Evolutionary conservation across 2,329 filamentous ascomycete species (phyloP), one percentile per base, ranked within the genome.

Genomic region (Coniochaeta sp.): DNA sequence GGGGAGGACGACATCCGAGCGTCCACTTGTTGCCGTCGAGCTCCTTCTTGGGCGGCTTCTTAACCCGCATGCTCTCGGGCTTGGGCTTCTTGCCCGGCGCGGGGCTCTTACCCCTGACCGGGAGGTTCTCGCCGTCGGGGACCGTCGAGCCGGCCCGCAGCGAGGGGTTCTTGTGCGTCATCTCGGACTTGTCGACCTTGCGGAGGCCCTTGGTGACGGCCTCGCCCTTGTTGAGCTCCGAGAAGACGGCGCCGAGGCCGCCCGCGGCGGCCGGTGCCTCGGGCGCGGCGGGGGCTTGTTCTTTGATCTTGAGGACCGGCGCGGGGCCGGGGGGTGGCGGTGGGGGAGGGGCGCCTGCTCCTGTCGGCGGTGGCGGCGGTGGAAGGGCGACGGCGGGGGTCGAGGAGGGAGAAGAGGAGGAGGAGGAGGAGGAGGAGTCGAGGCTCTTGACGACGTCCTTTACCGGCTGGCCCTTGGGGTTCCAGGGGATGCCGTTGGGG

Each of bases 101-200:
- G 1, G 92, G 93, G 64, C 90, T 96, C 81, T 95, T 96, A 60
- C 84, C 86, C 56, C 90, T 83, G 26, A 77, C 70, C 7, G 81
- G 80, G n/a, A n/a, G n/a, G 14, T 76, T 80, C 81, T 79, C 78
- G 62, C 80, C 81, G 24, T 81, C 83, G 30, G 89, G 81, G 3
- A 93, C 90, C 1, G 85, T 82, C 14, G 90, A 89, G 62, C 80
- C 80, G 26, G 90, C 84, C 63, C 95, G 88, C 61, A 99, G 80
- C 10, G 87, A 85, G 16, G 95, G 95, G 75, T 99, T 99, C 80
- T 98, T 98, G 77, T 99, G 95, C 62, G 95, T 99, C 93, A 97
- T 97, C 74, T 98, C 83, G 59, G 90, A 95, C 71, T 88, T 89
- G 77, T 97, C 93, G 57, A 99, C 95, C 79, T 97, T 99, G 66